Base-by-base conservation (phyloP, 2,329 filamentous ascomycete genomes). In the Daldinia sp. region DNA sequence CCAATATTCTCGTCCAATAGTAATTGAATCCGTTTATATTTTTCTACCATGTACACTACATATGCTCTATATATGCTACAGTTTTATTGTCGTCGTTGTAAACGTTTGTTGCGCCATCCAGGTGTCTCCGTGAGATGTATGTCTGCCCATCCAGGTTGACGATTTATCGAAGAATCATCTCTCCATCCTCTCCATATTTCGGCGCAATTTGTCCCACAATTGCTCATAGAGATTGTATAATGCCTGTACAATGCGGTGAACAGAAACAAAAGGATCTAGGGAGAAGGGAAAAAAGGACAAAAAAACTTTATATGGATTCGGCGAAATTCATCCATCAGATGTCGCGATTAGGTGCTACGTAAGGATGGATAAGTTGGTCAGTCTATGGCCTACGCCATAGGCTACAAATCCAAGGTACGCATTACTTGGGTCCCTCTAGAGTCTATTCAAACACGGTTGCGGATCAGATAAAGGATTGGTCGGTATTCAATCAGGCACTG, bases 311-410 rank as follows among this genome's bases (percentile, higher is more conserved):
- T 64, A 50, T 56, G 32, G 34, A 41, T 27, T 66, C 63, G 56
- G 63, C 63, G 59, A 58, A 63, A 66, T 63, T 49, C 23, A 59
- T 63, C 60, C 52, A 50, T 52, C 56, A 63, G 29, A 66, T 66
- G 63, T 63, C 63, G 60, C 60, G 56, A 66, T 66, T 57, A 57
- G 34, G 49, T 51, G 58, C 55, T 59, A 56, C 47, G 55, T 43
- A 56, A 54, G 32, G 21, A 39, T 39, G 15, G 35, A 8, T 35
- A 21, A 34, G 29, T 19, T 53, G 49, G 30, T 15, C 15, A n/a
- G 50, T 27, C 25, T 35, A 19, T 53, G 48, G 58, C 53, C 54
- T 61, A 49, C 58, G 61, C 55, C 55, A 53, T 30, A 58, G 41
- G 61, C 63, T 52, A 58, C 61, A 52, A 58, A 55, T 37, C 60